phyloP scores from a whole-genome alignment of 116 monocot species.

The Cymodocea nodosa region DNA sequence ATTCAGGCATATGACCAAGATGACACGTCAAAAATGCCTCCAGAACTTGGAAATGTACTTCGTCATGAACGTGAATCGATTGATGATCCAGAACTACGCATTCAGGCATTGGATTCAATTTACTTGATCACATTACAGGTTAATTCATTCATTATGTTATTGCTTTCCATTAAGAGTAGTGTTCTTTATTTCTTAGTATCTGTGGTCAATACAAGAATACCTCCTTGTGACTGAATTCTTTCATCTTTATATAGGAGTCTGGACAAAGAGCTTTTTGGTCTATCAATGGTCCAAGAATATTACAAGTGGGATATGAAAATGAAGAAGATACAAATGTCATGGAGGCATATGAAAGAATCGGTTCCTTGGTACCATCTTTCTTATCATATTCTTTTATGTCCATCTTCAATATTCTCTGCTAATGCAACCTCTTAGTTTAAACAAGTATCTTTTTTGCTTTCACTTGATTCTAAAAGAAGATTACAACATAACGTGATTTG shows the following conservation, averaged over 20 bases:
- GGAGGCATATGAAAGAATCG: conserved; percentile 90
- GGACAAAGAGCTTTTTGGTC: conserved; percentile 80
- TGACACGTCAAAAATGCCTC: conserved; percentile 91
- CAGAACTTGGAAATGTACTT: conserved; percentile 68
- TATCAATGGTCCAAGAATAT: conserved; percentile 81
- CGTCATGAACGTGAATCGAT: conserved; percentile 76
- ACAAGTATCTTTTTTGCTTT: too few species aligned
- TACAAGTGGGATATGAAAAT: conserved; percentile 94
- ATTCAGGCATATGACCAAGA: conserved; percentile 68
- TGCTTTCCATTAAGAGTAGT: too few species aligned
- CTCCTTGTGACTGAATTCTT: neutral
- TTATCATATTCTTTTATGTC: neutral
- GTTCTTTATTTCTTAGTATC: too few species aligned
- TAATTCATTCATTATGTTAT: neutral
- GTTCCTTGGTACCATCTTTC: conserved; percentile 68
- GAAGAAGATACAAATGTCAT: conserved; percentile 89
- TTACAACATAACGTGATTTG: too few species aligned
- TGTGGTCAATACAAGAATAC: too few species aligned
- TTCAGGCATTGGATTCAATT: conserved; percentile 79
- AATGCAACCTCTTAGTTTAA: too few species aligned
- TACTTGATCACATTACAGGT: conserved; percentile 88
- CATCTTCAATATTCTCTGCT: too few species aligned
- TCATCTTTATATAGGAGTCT: conserved; percentile 42
- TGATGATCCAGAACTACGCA: conserved; percentile 88
- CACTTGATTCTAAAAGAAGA: too few species aligned